Percentiles rank a stretch among this genome's conserved stretches.
These are phyloP conservation scores for Pleurozium schreberi DNA, from an alignment of 225 moss, liverwort and hornwort genomes.

Conservation along the genomic window DNA sequence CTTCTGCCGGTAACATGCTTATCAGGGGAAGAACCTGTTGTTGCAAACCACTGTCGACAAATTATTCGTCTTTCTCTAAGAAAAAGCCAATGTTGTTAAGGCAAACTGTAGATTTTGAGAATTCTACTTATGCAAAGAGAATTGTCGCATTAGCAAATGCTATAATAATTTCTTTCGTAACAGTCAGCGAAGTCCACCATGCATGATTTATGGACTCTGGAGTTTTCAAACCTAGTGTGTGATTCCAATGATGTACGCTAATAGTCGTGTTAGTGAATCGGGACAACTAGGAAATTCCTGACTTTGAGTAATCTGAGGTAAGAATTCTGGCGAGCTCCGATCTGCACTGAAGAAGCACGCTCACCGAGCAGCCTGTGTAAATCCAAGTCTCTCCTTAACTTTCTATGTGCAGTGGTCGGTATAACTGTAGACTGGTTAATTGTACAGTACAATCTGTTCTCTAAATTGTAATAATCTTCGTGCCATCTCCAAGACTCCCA, in stretches of 20 bases:
- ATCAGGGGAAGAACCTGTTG: background rate
- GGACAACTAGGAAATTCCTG: background rate
- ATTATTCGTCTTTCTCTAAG: background rate
- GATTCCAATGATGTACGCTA: background rate
- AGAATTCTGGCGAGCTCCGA: background rate
- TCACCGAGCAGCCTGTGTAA: background rate
- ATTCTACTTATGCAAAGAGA: background rate
- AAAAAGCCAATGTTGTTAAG: background rate
- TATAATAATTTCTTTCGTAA: background rate
- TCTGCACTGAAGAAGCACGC: background rate
- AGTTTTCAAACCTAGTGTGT: background rate
- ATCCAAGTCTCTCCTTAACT: background rate
- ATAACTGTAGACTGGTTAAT: background rate
- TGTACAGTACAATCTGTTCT: slow-evolving; percentile 15
- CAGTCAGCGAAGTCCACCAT: background rate
- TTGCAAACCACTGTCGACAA: background rate
- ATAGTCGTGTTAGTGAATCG: background rate
- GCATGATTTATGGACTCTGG: background rate
- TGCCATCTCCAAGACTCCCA: background rate
- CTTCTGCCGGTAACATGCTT: background rate
- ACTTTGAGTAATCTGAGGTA: background rate
- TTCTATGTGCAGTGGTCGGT: background rate
- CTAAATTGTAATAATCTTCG: background rate
- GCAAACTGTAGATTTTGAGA: background rate
- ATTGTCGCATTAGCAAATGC: background rate